Percentiles rank a stretch among this genome's conserved stretches.
phyloP scores from a whole-genome alignment of 73 alveolate genomes.

The Breviolum minutum region DNA sequence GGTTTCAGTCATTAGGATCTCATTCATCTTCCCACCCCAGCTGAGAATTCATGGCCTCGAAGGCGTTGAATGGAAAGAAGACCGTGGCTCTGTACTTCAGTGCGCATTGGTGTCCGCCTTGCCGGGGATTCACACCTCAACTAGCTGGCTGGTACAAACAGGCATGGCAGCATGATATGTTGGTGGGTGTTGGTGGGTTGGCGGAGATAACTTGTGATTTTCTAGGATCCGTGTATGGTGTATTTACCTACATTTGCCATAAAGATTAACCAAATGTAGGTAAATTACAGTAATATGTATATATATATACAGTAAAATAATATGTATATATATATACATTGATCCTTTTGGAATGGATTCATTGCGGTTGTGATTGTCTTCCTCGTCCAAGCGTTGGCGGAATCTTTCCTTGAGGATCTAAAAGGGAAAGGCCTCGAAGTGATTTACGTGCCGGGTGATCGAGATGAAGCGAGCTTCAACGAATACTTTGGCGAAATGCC shows the following conservation, averaged over 20 bases:
- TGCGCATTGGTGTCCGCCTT: conserved; percentile 99
- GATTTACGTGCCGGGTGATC: conserved; percentile 63
- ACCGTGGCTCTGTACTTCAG: conserved; percentile 96
- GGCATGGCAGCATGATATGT: not conserved
- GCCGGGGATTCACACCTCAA: conserved; percentile 98
- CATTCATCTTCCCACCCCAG: not conserved
- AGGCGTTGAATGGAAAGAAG: conserved; percentile 25
- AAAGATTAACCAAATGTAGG: too few species aligned
- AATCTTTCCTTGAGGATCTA: conserved; percentile 5
- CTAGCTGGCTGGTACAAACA: conserved; percentile 96
- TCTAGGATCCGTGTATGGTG: not conserved
- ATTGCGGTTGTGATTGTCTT: too few species aligned
- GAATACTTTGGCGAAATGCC: conserved; percentile 97
- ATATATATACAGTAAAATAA: too few species aligned
- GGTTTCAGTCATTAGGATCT: too few species aligned
- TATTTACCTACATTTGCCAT: too few species aligned
- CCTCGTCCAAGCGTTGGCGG: not conserved
- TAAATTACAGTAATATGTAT: too few species aligned
- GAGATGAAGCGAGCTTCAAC: conserved; percentile 96
- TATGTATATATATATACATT: too few species aligned
- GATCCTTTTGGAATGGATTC: too few species aligned
- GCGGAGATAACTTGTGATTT: not conserved
- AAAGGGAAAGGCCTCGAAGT: conserved; percentile 75
- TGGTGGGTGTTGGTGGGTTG: not conserved
- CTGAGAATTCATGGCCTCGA: not conserved